Base-by-base conservation (phyloP, 257 asterid genomes). In the Datura wrightii region DNA sequence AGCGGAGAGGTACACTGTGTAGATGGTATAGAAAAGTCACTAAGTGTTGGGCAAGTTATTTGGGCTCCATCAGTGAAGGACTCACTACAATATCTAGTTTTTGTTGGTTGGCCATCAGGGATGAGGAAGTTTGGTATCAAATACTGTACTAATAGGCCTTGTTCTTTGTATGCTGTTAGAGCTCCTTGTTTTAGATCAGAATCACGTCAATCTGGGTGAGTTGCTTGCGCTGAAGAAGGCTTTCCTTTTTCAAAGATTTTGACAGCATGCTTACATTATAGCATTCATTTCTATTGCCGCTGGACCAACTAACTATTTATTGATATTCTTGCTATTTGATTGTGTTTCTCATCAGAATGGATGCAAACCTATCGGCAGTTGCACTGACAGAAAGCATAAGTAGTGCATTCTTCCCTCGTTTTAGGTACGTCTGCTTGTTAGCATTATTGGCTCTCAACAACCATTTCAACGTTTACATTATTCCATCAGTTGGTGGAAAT, bases 61-160 rank as follows among this genome's bases (percentile, higher is more conserved):
- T 96, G 99, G 99, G 90, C 98, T 86, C 98, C 98, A 56, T 48
- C 91, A 60, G 65, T 85, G 66, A 90, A 89, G 82, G 92, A 83
- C 85, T 88, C 83, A 63, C 83, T 65, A 63, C 93, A 89, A 59
- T 89, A 89, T 89, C 93, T 96, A 59, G 91, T 94, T 59, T 94
- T 94, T 85, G 96, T 93, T 55, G 99, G 97, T 85, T 96, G 98
- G 99, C 94, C 95, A 85, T 92, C 97, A 13, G 91, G 90, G 89
- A 81, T 65, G 74, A 91, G 99, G 87, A 96, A 96, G 86, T 89
- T 94, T 82, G 98, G 98, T 66, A 96, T 96, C 87, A 93, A 85
- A 84, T 92, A 91, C 88, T 94, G 99, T 92, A 91, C 86, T 54
- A 96, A 96, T 76, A 92, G 99, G 92, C 93, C 94, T 34, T 94